These are phyloP conservation scores for Elasticomyces elasticus DNA, from an alignment of 495 filamentous ascomycete species.

Conservation along the genomic window DNA sequence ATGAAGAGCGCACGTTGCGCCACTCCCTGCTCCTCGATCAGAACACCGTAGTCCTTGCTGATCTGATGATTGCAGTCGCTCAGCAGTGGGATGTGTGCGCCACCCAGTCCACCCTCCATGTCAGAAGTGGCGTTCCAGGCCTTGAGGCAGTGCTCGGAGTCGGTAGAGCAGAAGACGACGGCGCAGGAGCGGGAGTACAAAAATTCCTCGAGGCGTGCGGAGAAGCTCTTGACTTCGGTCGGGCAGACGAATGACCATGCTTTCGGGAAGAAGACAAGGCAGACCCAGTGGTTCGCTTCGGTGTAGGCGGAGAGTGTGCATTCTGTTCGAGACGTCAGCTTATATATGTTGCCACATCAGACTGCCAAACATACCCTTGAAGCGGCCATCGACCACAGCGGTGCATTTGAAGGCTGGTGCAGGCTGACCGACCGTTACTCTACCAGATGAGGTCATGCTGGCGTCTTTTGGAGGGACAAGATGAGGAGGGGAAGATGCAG, in stretches of 20 bases:
- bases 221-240: slow-evolving; percentile 45
- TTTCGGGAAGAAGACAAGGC: slow-evolving; percentile 45
- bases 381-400: slow-evolving; percentile 5
- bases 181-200: slow-evolving; percentile 33
- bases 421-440: slow-evolving; percentile 5
- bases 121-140: slow-evolving; percentile 44
- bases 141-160: slow-evolving; percentile 43
- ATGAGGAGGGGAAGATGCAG: neutral
- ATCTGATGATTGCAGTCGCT: slow-evolving; percentile 48
- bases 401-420: slow-evolving; percentile 5
- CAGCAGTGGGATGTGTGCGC: slow-evolving; percentile 43
- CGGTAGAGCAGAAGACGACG: slow-evolving; percentile 43
- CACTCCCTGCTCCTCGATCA: slow-evolving; percentile 48
- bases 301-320: slow-evolving; percentile 37
- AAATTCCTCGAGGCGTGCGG: slow-evolving; percentile 37
- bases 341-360: too few relatives aligned
- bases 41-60: slow-evolving; percentile 46
- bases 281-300: slow-evolving; percentile 38
- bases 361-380: slow-evolving; percentile 2
- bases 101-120: slow-evolving; percentile 46
- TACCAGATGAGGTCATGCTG: neutral
- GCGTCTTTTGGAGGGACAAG: neutral
- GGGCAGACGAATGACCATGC: slow-evolving; percentile 47
- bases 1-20: slow-evolving; percentile 50
- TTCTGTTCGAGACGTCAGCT: slow-evolving; percentile 12